A percentile compares a stretch with the other conserved stretches of the same genome.
Conservation (phyloP, 352 stramenopile species). For the Peronosclerospora sorghi region DNA sequence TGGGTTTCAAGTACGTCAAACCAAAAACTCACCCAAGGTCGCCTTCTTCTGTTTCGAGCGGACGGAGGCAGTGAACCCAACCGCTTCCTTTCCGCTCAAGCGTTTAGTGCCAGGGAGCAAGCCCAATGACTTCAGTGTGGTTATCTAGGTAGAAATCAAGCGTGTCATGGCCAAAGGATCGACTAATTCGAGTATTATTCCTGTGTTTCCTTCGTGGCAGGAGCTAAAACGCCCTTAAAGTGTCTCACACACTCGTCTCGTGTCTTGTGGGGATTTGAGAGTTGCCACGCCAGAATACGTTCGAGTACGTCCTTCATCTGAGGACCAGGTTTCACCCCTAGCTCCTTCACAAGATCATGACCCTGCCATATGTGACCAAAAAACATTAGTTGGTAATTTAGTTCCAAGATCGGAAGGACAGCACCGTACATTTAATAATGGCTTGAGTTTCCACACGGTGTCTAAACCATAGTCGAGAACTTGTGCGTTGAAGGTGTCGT, state of each 20-base stretch:
- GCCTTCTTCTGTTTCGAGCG: conserved; percentile 75
- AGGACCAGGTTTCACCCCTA: conserved; percentile 46
- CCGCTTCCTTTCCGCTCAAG: conserved; percentile 33
- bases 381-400: conserved; percentile 4
- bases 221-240: conserved; percentile 17
- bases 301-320: conserved; percentile 50
- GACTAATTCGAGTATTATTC: conserved; percentile 4
- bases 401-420: background rate
- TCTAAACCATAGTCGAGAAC: conserved; percentile 22
- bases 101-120: conserved; percentile 36
- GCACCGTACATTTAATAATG: conserved; percentile 50
- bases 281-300: conserved; percentile 46
- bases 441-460: conserved; percentile 51
- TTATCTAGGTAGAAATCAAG: conserved; percentile 31
- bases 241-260: conserved; percentile 47
- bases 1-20: conserved; percentile 54
- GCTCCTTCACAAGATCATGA: conserved; percentile 54
- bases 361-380: conserved; percentile 22
- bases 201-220: conserved; percentile 4
- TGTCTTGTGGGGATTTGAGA: conserved; percentile 34
- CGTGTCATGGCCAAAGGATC: background rate
- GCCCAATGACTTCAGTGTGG: conserved; percentile 59
- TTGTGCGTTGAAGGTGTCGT: conserved; percentile 24
- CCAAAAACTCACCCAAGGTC: conserved; percentile 71
- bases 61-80: conserved; percentile 15